phyloP scores from a whole-genome alignment of 331 rosid species.

The Rosa hybrid region DNA sequence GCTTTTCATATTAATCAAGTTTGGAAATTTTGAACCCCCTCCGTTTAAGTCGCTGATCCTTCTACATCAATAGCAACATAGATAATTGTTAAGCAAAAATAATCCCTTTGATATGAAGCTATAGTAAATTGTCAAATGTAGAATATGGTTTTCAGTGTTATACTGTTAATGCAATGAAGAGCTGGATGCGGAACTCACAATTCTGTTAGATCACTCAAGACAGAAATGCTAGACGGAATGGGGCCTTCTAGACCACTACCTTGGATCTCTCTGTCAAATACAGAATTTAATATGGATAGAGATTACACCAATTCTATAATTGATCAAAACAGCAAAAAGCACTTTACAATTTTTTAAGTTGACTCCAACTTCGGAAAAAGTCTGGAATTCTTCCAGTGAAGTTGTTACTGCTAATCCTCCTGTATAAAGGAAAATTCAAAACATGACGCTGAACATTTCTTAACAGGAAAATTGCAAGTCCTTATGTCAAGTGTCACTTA shows the following conservation, averaged over 20 bases:
- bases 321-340: background rate
- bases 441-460: background rate
- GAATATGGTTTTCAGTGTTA: background rate
- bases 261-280: constrained; percentile 29
- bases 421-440: background rate
- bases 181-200: constrained; percentile 23
- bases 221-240: constrained; percentile 31
- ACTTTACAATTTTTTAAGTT: background rate
- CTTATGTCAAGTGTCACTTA: background rate
- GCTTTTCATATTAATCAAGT: constrained; percentile 6
- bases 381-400: constrained; percentile 30
- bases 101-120: background rate
- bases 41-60: constrained; percentile 16
- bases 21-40: constrained; percentile 3
- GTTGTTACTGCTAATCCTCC: constrained; percentile 19
- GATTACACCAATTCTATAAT: background rate
- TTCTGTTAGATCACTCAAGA: constrained; percentile 17
- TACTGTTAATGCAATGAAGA: background rate
- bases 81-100: background rate
- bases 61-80: background rate
- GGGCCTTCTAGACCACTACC: constrained; percentile 38
- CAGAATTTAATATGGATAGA: background rate
- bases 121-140: background rate
- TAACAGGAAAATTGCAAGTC: background rate
- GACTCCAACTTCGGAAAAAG: constrained; percentile 13